Base-by-base conservation (phyloP, 345 rosid species). In the Linum usitatissimum region DNA sequence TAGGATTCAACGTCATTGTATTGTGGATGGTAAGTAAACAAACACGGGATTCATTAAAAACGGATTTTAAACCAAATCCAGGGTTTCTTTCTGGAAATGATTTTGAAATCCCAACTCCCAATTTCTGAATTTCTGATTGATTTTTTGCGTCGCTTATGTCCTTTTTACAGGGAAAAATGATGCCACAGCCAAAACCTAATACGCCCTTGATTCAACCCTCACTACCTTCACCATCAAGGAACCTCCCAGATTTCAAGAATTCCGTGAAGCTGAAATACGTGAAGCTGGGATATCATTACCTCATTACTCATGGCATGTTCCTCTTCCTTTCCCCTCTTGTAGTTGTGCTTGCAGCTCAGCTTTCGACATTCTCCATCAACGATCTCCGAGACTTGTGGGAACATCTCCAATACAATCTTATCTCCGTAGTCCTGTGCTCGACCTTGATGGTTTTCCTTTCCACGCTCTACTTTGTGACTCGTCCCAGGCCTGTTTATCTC, bases 281-380 rank as follows among this genome's bases (percentile, higher is more conserved):
- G 19, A 68, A 68, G 48, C 66, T 68, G 7, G 71, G 71, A 7
- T 68, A 68, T 30, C 71, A 68, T 55, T 68, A 68, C 66, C 62
- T 68, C 13, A 68, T 62, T 18, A 62, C 71, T 23, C 71, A 68
- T 62, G 71, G 66, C 18, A 68, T 68, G 71, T 68, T 55, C 62
- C 48, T 68, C 17, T 68, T 62, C 42, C 28, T 68, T 20, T 60
- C 65, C 1, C 71, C 71, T 0, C 55, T 61, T 17, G 51, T 56
- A 20, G 71, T 56, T 5, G 45, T 68, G 39, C 18, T 61, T 15
- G 57, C 66, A 3, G 71, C 71, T 4, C 71, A 68, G n/a, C 55
- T 68, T 19, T 68, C 71, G 18, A 68, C 71, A 6, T 68, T 68
- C 49, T 68, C 71, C 5, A 12, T 55, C 57, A 39, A 62, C 39